Base-by-base conservation (phyloP, 352 stramenopile species). In the Phytophthora pluvialis region DNA sequence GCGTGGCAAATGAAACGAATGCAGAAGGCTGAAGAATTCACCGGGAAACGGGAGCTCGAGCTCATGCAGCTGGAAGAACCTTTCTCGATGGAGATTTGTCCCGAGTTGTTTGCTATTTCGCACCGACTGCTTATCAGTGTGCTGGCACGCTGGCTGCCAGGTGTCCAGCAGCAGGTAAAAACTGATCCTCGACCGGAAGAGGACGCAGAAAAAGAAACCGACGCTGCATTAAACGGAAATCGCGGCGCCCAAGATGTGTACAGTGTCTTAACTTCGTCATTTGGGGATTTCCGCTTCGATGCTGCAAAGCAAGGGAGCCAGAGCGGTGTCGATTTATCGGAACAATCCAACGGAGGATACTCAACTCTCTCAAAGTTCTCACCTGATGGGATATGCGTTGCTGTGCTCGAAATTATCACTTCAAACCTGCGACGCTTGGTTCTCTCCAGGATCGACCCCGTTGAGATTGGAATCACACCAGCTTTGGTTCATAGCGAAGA, bases 1-100 rank as follows among this genome's bases (percentile, higher is more conserved):
- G 80, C 81, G 25, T 96, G 88, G 86, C 86, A 96, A 75, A 95
- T 96, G 85, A 92, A 95, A 48, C 86, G 85, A 54, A 94, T 96
- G 87, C 86, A 96, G 50, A 91, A 89, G 53, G 78, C 77, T 0
- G 87, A 96, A 69, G 87, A 95, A 49, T 89, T 90, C 21, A 77
- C 74, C 1, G 77, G 82, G 1, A 89, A 90, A 64, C 73, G 72
- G 11, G 81, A 93, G 52, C 78, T 91, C 18, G 76, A 93, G 43
- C 64, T 92, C 18, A 83, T 83, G 64, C 80, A 89, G 39, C 63
- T 96, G 18, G 88, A 95, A 64, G 82, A 94, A 50, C 85, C 86
- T 9, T 96, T 87, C 46, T 89, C 88, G 25, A 79, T 96, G 36
- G 84, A 96, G 78, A 83, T 96, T 15, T 78, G 83, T 29, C 78